Evolutionary conservation across 805 yeast genomes (phyloP).

Genomic region (Wickerhamiella australiensis): DNA sequence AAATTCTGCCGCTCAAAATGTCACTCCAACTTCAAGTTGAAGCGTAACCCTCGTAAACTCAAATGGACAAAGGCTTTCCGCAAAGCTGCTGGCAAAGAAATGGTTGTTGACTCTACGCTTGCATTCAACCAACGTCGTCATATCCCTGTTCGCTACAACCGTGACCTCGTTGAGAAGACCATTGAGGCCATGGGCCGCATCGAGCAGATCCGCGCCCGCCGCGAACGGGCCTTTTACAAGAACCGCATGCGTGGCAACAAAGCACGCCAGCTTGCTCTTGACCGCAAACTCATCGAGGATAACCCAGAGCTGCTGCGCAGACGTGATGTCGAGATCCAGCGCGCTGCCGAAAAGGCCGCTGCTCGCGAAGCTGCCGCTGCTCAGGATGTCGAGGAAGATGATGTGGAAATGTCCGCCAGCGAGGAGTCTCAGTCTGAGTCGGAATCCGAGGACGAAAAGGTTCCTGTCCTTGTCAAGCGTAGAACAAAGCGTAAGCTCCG

Average conservation of each 20-base stretch:
- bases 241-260: slow-evolving; percentile 98
- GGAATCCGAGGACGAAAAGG: slow-evolving; percentile 37
- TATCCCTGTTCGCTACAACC: slow-evolving; percentile 93
- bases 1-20: slow-evolving; percentile 96
- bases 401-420: slow-evolving; percentile 33
- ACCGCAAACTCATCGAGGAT: slow-evolving; percentile 74
- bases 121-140: slow-evolving; percentile 96
- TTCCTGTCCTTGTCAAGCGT: slow-evolving; percentile 51
- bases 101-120: slow-evolving; percentile 92
- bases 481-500: slow-evolving; percentile 39
- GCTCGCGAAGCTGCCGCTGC: slow-evolving; percentile 33
- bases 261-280: slow-evolving; percentile 72
- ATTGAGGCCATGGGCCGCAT: slow-evolving; percentile 91
- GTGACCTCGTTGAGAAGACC: slow-evolving; percentile 90
- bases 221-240: slow-evolving; percentile 98
- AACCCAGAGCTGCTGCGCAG: slow-evolving; percentile 82
- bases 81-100: slow-evolving; percentile 97
- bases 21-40: slow-evolving; percentile 93
- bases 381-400: slow-evolving; percentile 35
- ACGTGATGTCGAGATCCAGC: slow-evolving; percentile 86
- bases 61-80: slow-evolving; percentile 99
- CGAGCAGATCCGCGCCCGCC: slow-evolving; percentile 87
- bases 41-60: slow-evolving; percentile 96
- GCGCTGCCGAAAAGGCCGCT: slow-evolving; percentile 45
- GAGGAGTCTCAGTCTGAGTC: slow-evolving; percentile 29